Evolutionary conservation across 2,329 filamentous ascomycete species (phyloP).

Genomic region (Pestalotiopsis sp.): DNA sequence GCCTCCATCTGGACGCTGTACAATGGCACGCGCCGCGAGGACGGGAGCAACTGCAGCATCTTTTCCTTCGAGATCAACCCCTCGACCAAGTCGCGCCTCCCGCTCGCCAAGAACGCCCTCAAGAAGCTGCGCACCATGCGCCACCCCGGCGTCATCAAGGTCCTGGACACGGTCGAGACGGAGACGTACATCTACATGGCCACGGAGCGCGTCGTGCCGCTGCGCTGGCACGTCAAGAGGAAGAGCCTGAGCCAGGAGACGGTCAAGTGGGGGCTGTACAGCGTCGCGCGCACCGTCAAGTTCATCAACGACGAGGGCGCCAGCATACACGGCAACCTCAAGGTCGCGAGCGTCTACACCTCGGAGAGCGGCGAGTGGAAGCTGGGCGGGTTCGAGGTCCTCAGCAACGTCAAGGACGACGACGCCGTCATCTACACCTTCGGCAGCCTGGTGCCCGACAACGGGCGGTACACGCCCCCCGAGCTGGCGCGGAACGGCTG

Average conservation of each 20-base stretch:
- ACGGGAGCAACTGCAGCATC: conserved; percentile 91
- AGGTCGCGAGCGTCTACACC: conserved; percentile 85
- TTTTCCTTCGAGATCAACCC: conserved; percentile 86
- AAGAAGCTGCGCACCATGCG: conserved; percentile 91
- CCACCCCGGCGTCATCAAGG: conserved; percentile 92
- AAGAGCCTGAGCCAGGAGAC: conserved; percentile 90
- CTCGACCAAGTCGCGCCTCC: conserved; percentile 79
- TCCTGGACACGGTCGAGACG: conserved; percentile 94
- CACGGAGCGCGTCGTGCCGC: conserved; percentile 83
- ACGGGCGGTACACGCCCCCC: conserved; percentile 81
- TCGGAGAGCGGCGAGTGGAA: conserved; percentile 99
- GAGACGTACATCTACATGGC: conserved; percentile 96
- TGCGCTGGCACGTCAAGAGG: conserved; percentile 88
- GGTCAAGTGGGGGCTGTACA: conserved; percentile 93
- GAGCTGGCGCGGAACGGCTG: conserved; percentile 88
- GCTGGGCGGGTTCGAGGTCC: conserved; percentile 86
- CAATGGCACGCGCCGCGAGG: conserved; percentile 92
- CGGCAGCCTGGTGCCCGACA: conserved; percentile 84
- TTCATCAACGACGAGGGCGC: conserved; percentile 94
- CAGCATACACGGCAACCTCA: conserved; percentile 87
- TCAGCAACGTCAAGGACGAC: conserved; percentile 95
- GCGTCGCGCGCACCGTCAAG: conserved; percentile 85
- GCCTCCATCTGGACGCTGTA: conserved; percentile 96
- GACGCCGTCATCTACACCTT: conserved; percentile 84
- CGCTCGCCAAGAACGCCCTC: conserved; percentile 89